Base-by-base conservation (phyloP, 345 rosid genomes). In the Eucalyptus pumila region DNA sequence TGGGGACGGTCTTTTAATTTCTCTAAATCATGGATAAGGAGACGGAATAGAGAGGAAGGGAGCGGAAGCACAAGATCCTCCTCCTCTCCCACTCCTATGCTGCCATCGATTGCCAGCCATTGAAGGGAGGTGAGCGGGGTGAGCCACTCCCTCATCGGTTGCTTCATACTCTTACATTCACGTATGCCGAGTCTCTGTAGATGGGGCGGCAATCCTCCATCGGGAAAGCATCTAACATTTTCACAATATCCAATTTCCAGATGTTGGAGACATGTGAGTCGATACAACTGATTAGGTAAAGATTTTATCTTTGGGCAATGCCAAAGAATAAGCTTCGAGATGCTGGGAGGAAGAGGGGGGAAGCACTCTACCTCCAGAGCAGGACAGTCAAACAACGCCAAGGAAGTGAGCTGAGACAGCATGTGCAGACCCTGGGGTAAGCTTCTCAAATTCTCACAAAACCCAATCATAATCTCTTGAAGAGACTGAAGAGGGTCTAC, bases 401-500 rank as follows among this genome's bases (percentile, higher is more conserved):
- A 24, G 23, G 37, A 17, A 17, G 23, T 32, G 85, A 80, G 85
- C 5, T 1, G 45, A n/a, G 85, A 80, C 5, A 80, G 45, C 8
- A 5, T 16, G 19, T 80, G 23, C 5, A 80, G 12, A 24, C 86
- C 16, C 8, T 44, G 49, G 4, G 86, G 51, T 30, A 81, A 34
- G n/a, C n/a, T 81, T 14, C n/a, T 81, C 47, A 81, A 8, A 24
- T 49, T 81, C 1, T 37, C 8, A 19, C 86, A 81, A 40, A 2
- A 13, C 2, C 9, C 0, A 44, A 81, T 81, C 1, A 0, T 0
- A 14, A 81, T 6, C 15, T 3, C 0, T 81, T 42, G 51, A 81
- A 27, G 15, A 9, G 49, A 27, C 14, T 15, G 86, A 42, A n/a
- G 13, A 8, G 4, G 4, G 26, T 34, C 45, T 6, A 21, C 12